Evolutionary conservation across 352 stramenopile genomes (phyloP).

Genomic region (Pilasporangium apinafurcum): DNA sequence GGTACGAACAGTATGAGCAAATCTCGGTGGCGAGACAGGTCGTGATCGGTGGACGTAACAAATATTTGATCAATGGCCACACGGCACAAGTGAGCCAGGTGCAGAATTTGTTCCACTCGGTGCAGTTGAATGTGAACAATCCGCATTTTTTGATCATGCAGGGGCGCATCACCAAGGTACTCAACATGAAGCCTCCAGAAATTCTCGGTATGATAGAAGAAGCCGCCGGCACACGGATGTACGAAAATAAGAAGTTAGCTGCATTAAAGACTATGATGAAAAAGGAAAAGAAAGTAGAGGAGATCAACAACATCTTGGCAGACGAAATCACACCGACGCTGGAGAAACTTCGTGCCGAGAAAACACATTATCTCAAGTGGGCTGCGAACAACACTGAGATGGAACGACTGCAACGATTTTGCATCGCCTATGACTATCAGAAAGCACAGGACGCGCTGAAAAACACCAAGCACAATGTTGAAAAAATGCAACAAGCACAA

Average conservation of each 20-base stretch:
- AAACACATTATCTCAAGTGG: constrained; percentile 98
- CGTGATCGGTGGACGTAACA: constrained; percentile 98
- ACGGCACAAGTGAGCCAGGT: constrained; percentile 97
- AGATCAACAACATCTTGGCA: constrained; percentile 97
- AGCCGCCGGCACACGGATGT: constrained; percentile 99
- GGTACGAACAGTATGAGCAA: constrained; percentile 97
- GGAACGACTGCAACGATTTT: constrained; percentile 96
- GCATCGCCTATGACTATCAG: constrained; percentile 94
- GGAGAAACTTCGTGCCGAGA: constrained; percentile 95
- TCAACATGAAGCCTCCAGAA: constrained; percentile 99
- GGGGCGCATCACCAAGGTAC: constrained; percentile 97
- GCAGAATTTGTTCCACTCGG: constrained; percentile 99
- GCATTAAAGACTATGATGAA: constrained; percentile 99
- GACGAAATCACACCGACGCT: constrained; percentile 99
- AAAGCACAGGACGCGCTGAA: constrained; percentile 84
- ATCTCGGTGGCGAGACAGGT: constrained; percentile 99
- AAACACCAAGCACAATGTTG: constrained; percentile 84
- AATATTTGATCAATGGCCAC: constrained; percentile 99
- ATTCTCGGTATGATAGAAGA: constrained; percentile 99
- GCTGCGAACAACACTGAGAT: constrained; percentile 98
- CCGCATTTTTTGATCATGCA: constrained; percentile 99
- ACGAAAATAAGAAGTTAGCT: constrained; percentile 98
- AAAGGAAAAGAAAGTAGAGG: constrained; percentile 99
- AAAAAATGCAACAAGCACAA: constrained; percentile 84
- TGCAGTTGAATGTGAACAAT: constrained; percentile 99